These are phyloP conservation scores for Citrus cavaleriei DNA, from an alignment of 345 rosid species.

Conservation along the genomic window DNA sequence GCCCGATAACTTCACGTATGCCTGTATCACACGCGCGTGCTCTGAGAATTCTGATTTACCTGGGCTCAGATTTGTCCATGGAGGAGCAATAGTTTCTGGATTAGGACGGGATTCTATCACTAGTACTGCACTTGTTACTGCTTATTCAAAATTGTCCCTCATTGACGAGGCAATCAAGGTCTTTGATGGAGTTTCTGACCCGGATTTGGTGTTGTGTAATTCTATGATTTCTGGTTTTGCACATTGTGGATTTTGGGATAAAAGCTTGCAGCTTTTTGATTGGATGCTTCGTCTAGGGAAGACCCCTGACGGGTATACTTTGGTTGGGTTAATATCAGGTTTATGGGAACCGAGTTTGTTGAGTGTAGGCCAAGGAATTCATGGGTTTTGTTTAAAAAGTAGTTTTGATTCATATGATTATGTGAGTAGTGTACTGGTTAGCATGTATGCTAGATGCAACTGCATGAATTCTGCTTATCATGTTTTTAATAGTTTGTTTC, in stretches of 20 bases:
- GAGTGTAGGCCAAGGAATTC: conserved; percentile 51
- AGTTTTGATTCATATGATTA: conserved; percentile 49
- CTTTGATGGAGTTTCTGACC: conserved; percentile 42
- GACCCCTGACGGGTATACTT: conserved; percentile 64
- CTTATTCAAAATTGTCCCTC: conserved; percentile 55
- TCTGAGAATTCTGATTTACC: conserved; percentile 45
- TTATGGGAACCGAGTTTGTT: conserved; percentile 38
- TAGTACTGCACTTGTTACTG: conserved; percentile 63
- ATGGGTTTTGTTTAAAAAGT: conserved; percentile 67
- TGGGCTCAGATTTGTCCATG: conserved; percentile 52
- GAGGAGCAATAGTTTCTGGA: conserved; percentile 52
- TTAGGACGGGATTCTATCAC: conserved; percentile 48
- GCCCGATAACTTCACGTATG: conserved; percentile 74
- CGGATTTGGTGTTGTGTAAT: conserved; percentile 83
- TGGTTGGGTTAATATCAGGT: conserved; percentile 59
- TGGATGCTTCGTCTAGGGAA: conserved; percentile 43
- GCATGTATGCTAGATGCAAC: conserved; percentile 65
- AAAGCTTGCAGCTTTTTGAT: conserved; percentile 51
- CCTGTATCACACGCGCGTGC: conserved; percentile 63
- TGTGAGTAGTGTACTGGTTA: conserved; percentile 64
- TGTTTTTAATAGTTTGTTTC: conserved; percentile 43
- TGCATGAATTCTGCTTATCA: conserved; percentile 50
- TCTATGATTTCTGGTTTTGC: conserved; percentile 72
- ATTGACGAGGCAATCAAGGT: conserved; percentile 55
- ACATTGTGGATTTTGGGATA: conserved; percentile 40